Evolutionary conservation across 352 stramenopile genomes (phyloP).

Genomic region (Pythium chondricola): DNA sequence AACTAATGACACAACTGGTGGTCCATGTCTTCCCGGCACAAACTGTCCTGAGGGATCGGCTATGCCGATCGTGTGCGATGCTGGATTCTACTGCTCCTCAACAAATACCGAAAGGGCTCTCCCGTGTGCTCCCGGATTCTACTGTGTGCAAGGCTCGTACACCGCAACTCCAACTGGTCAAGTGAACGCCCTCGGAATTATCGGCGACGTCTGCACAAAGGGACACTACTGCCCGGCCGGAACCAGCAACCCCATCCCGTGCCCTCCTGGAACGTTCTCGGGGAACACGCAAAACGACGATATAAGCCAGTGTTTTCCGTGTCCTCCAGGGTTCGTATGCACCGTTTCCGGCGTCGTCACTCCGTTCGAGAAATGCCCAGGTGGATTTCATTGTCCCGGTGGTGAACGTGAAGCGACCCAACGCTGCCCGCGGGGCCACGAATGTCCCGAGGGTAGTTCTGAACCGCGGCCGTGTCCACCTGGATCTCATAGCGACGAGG

Average conservation of each 20-base stretch:
- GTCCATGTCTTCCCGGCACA: constrained; percentile 71
- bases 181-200: constrained; percentile 61
- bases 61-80: constrained; percentile 73
- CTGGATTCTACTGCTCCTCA: constrained; percentile 73
- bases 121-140: constrained; percentile 76
- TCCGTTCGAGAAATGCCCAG: constrained; percentile 41
- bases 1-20: constrained; percentile 30
- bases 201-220: constrained; percentile 60
- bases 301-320: constrained; percentile 59
- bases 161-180: constrained; percentile 64
- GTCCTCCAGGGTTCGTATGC: constrained; percentile 55
- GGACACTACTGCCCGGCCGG: constrained; percentile 77
- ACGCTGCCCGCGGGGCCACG: constrained; percentile 57
- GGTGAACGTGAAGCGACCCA: constrained; percentile 45
- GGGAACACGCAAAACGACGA: constrained; percentile 55
- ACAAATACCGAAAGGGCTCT: constrained; percentile 65
- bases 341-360: constrained; percentile 39
- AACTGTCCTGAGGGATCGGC: constrained; percentile 86
- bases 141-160: constrained; percentile 84
- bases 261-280: constrained; percentile 65
- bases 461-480: constrained; percentile 46
- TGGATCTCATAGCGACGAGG: constrained; percentile 60
- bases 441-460: constrained; percentile 63
- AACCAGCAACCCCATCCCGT: constrained; percentile 78
- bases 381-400: constrained; percentile 55